Evolutionary conservation across 2,329 filamentous ascomycete species (phyloP).

Genomic region (Seiridium cupressi): DNA sequence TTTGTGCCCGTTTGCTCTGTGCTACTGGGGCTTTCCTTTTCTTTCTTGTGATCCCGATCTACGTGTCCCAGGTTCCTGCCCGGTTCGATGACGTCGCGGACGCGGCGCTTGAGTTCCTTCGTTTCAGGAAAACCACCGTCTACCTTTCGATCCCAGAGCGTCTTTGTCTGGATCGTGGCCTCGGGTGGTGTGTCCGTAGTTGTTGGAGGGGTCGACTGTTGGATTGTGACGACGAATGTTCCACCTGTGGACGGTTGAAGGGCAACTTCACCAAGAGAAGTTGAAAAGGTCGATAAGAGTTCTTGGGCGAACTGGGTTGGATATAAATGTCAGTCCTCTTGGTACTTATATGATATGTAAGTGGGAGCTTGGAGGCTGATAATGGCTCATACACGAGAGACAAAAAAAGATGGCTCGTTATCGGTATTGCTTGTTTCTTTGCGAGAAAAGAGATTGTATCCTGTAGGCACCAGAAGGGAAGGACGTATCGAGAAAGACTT

Average conservation of each 20-base stretch:
- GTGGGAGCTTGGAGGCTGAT: too few relatives aligned
- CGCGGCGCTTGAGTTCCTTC: conserved; percentile 82
- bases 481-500: conserved; percentile 29
- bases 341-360: too few relatives aligned
- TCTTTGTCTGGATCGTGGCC: conserved; percentile 35
- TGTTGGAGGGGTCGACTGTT: conserved; percentile 12
- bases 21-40: neutral
- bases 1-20: neutral
- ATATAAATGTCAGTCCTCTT: neutral
- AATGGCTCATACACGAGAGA: too few relatives aligned
- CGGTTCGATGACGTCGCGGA: conserved; percentile 81
- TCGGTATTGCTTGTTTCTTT: neutral
- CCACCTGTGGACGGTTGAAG: conserved; percentile 84
- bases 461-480: neutral
- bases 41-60: conserved; percentile 48
- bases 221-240: conserved; percentile 72
- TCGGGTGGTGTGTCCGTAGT: conserved; percentile 21
- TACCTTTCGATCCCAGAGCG: conserved; percentile 84
- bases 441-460: neutral
- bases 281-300: conserved; percentile 88
- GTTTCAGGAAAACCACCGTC: conserved; percentile 93
- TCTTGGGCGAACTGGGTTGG: conserved; percentile 81
- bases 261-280: conserved; percentile 80
- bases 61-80: conserved; percentile 78
- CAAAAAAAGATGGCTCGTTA: neutral